These are phyloP conservation scores for Talinum fruticosum DNA, from an alignment of 148 eudicot species.

Conservation along the genomic window DNA sequence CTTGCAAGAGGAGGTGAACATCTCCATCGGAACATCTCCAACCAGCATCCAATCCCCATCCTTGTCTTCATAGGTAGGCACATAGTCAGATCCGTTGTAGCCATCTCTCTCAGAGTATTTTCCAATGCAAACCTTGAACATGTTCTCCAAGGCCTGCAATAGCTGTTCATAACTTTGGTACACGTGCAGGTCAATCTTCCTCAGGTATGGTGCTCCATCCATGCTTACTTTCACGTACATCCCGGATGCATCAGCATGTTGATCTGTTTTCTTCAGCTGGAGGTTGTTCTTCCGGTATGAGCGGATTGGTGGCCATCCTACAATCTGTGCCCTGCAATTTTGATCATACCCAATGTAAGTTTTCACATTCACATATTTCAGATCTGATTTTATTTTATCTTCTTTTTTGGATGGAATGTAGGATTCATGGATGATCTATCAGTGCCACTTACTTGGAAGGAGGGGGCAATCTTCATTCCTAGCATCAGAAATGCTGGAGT, in stretches of 20 bases:
- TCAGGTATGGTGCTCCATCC: slow-evolving; percentile 79
- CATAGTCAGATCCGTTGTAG: slow-evolving; percentile 45
- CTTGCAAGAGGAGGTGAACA: slow-evolving; percentile 68
- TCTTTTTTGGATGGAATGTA: background rate
- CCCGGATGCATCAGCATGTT: slow-evolving; percentile 30
- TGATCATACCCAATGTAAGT: slow-evolving; percentile 12
- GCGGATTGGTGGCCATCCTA: slow-evolving; percentile 75
- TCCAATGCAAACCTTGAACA: slow-evolving; percentile 58
- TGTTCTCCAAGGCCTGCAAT: slow-evolving; percentile 44
- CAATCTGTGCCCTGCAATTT: slow-evolving; percentile 49
- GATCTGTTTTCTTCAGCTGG: slow-evolving; percentile 40
- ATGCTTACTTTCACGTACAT: slow-evolving; percentile 69
- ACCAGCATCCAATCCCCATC: slow-evolving; percentile 89
- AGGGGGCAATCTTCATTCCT: slow-evolving; percentile 36
- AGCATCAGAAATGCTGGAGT: slow-evolving; percentile 31
- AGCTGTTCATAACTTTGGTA: slow-evolving; percentile 52
- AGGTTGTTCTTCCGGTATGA: slow-evolving; percentile 55
- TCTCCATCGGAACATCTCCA: slow-evolving; percentile 92
- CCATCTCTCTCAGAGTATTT: slow-evolving; percentile 54
- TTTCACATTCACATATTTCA: background rate
- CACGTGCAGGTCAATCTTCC: slow-evolving; percentile 60
- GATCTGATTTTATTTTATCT: no score
- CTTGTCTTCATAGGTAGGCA: slow-evolving; percentile 56
- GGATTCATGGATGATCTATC: background rate
- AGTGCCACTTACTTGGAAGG: slow-evolving; percentile 56